phyloP scores from a whole-genome alignment of 2,329 filamentous ascomycete species.

The Ilyonectria robusta region DNA sequence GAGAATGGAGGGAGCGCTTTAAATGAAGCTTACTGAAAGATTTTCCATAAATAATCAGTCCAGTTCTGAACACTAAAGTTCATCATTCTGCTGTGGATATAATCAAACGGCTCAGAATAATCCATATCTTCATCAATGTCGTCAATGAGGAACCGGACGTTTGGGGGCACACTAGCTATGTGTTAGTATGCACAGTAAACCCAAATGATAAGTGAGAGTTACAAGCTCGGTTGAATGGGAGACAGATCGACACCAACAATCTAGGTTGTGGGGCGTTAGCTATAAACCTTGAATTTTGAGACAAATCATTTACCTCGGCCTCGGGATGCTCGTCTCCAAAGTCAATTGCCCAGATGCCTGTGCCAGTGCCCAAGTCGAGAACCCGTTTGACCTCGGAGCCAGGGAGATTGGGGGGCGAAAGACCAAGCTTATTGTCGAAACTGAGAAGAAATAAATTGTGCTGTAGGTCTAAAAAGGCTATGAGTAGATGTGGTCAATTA shows the following conservation, averaged over 20 bases:
- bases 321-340: constrained; percentile 34
- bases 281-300: background rate
- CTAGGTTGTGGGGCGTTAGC: background rate
- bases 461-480: constrained; percentile 12
- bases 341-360: constrained; percentile 27
- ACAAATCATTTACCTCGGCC: constrained; percentile 15
- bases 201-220: background rate
- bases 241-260: constrained; percentile 33
- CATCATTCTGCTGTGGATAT: constrained; percentile 40
- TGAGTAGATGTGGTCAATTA: background rate
- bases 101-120: constrained; percentile 31
- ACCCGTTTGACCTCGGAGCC: background rate
- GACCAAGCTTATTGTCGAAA: constrained; percentile 25
- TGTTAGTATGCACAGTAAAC: background rate
- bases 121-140: constrained; percentile 38
- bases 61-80: constrained; percentile 29
- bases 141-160: constrained; percentile 32
- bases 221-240: constrained; percentile 37
- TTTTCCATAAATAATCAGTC: constrained; percentile 20
- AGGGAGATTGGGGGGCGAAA: constrained; percentile 8
- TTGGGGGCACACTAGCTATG: constrained; percentile 30
- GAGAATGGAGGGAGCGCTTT: background rate
- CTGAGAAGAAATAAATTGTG: constrained; percentile 25
- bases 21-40: constrained; percentile 15
- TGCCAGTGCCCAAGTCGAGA: constrained; percentile 24